These are phyloP conservation scores for Rhizopogon parksii DNA, from an alignment of 1,284 basidiomycete genomes.

Conservation along the genomic window DNA sequence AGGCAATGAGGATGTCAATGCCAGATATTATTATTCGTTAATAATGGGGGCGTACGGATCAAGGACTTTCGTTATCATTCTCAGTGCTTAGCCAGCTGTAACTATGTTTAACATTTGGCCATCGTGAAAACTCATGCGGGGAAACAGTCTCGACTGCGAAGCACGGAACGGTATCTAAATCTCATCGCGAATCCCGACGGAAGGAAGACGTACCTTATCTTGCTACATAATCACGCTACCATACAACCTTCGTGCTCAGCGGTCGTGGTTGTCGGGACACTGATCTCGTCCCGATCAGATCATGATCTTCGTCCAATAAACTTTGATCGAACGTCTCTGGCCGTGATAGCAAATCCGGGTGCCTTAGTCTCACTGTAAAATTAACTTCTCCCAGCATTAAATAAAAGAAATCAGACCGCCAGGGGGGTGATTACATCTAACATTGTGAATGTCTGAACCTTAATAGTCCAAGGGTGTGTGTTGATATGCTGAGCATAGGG, in stretches of 20 bases:
- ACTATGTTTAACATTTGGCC: not conserved
- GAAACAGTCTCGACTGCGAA: not conserved
- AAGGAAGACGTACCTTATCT: not conserved
- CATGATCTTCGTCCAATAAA: not conserved
- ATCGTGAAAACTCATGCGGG: not conserved
- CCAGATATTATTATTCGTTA: not conserved
- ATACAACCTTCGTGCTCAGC: not conserved
- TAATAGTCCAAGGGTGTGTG: not conserved
- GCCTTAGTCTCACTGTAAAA: constrained; percentile 1
- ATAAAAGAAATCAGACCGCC: not conserved
- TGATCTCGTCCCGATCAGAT: constrained; percentile 1
- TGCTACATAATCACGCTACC: not conserved
- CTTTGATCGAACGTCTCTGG: constrained; percentile 1
- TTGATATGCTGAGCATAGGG: not conserved
- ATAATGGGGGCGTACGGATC: not conserved
- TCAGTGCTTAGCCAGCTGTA: not conserved
- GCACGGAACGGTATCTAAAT: not conserved
- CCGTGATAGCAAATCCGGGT: constrained; percentile 1
- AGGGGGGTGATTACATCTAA: not conserved
- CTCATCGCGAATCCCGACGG: not conserved
- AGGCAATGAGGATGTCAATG: not conserved
- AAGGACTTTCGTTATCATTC: not conserved
- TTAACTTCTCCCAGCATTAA: constrained; percentile 1
- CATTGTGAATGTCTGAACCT: not conserved
- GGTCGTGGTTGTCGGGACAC: not conserved